These are phyloP conservation scores for Macadamia tetraphylla DNA, from an alignment of 164 flowering plant genomes.

Conservation along the genomic window DNA sequence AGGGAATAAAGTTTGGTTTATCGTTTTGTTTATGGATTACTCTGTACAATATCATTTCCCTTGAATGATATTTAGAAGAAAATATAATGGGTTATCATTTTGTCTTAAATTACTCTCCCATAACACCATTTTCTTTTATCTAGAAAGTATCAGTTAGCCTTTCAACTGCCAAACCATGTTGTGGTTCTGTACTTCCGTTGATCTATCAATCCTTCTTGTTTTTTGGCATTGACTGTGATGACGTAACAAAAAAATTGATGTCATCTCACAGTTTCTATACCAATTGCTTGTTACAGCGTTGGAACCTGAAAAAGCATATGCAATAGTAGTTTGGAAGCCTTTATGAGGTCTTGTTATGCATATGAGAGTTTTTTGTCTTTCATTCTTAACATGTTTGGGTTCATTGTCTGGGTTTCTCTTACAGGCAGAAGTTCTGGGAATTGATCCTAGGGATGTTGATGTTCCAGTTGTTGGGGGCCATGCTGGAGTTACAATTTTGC, in stretches of 20 bases:
- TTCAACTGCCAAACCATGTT: no score
- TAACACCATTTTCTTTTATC: no score
- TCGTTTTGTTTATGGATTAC: no score
- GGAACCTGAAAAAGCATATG: background rate
- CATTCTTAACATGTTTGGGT: background rate
- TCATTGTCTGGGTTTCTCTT: background rate
- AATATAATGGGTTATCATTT: background rate
- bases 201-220: no score
- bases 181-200: no score
- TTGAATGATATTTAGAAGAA: background rate
- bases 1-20: no score
- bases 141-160: no score
- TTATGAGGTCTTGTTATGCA: background rate
- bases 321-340: background rate
- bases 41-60: no score
- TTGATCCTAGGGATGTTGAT: constrained; percentile 30
- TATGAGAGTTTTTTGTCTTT: background rate
- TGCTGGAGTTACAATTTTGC: constrained; percentile 35
- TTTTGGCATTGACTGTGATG: no score
- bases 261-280: no score
- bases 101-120: no score
- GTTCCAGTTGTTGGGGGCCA: constrained; percentile 42
- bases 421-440: constrained; percentile 27
- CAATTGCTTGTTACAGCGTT: background rate
- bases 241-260: no score